Evolutionary conservation across 306 rosid genomes (phyloP), one percentile per base, ranked within the genome.

Genomic region (Acacia melanoxylon): DNA sequence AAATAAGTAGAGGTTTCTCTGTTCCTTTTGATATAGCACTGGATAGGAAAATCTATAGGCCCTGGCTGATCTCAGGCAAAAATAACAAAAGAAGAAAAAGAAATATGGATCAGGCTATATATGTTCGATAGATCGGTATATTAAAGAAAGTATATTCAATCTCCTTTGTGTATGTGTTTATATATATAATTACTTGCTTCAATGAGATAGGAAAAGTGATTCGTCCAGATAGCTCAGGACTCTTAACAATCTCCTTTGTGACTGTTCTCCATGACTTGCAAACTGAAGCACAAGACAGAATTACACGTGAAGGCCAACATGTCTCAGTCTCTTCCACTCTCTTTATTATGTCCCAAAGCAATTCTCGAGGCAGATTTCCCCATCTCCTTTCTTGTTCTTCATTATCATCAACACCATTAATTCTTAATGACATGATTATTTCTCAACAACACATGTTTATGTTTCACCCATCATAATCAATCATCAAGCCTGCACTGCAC

Each of bases 121-220:
- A 37, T 37, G 41, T 37, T 37, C 41, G 41, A 37, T 37, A 33
- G 37, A 37, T 37, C 41, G 8, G 41, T 48, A 13, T 1, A 11
- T 17, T 49, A 4, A 49, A 5, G 56, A 49, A 49, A 49, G 0
- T 3, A 4, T 1, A 49, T 49, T 4, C 56, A 49, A 37, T 6
- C 37, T 4, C 54, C 46, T 8, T 42, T 10, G 46, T 9, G 6
- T 37, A 37, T 37, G 8, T 37, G 8, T 37, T 1, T 6, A 1
- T 37, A 1, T 37, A 1, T 37, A 4, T 48, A 48, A 14, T 48
- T 81, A 95, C 99, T 94, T 95, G 99, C 86, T 95, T 95, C 88
- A 95, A 79, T 22, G 99, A 95, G 85, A 92, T 90, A 29, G 99
- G 98, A 85, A 95, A 92, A 35, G 97, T 94, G 74, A 94, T 81